Percentiles rank a stretch among this genome's conserved stretches.
These are phyloP conservation scores for Fomitiporia mediterranea DNA, from an alignment of 1,284 basidiomycete genomes.

Conservation along the genomic window DNA sequence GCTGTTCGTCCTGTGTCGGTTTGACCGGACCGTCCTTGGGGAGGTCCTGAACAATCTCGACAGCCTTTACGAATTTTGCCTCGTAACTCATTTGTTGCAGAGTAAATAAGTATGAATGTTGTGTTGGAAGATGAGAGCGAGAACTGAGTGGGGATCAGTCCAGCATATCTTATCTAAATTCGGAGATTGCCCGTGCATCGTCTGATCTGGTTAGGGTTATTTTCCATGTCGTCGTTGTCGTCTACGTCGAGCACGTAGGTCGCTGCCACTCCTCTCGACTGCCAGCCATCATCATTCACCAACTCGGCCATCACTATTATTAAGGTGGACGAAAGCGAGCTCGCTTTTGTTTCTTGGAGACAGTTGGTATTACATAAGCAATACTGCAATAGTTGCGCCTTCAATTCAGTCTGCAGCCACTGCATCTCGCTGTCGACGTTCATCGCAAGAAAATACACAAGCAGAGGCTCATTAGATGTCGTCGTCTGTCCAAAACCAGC, in stretches of 20 bases:
- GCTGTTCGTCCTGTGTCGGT: conserved; percentile 72
- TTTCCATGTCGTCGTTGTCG: no score
- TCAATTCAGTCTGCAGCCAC: neutral
- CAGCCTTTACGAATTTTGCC: conserved; percentile 79
- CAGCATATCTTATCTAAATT: conserved; percentile 14
- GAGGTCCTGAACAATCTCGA: conserved; percentile 61
- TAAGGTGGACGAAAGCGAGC: neutral
- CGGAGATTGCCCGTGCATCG: conserved; percentile 1
- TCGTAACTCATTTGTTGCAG: conserved; percentile 31
- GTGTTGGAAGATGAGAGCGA: neutral
- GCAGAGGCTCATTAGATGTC: conserved; percentile 5
- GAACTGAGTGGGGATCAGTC: conserved; percentile 3
- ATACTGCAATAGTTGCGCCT: neutral
- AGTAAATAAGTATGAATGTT: conserved; percentile 16
- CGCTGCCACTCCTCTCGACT: no score
- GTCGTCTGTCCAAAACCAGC: conserved; percentile 5
- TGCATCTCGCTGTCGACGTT: neutral
- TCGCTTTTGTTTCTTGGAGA: conserved; percentile 6
- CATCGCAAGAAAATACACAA: conserved; percentile 2
- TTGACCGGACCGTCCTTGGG: conserved; percentile 81
- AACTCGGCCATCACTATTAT: neutral
- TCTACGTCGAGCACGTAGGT: no score
- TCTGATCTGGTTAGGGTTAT: neutral
- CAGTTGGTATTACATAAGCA: conserved; percentile 10
- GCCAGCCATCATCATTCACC: no score